Evolutionary conservation across 2,329 filamentous ascomycete species (phyloP).

Genomic region (Lasiodiplodia hormozganensis): DNA sequence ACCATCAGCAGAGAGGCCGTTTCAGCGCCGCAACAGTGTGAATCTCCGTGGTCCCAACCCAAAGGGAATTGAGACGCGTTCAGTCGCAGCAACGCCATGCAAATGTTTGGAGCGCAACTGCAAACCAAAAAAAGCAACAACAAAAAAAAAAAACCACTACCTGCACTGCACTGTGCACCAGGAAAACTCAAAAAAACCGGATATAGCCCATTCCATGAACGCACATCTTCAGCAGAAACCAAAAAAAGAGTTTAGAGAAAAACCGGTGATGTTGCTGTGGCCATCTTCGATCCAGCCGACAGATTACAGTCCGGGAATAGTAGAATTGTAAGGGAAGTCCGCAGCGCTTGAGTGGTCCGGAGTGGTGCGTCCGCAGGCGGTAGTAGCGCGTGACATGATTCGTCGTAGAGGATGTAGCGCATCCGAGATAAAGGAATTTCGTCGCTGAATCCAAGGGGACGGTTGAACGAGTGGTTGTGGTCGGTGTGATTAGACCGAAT

Average conservation of each 20-base stretch:
- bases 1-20: slow-evolving; percentile 20
- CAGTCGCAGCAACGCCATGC: slow-evolving; percentile 25
- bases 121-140: slow-evolving; percentile 12
- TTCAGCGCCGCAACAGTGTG: slow-evolving; percentile 22
- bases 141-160: slow-evolving; percentile 6
- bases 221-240: slow-evolving; percentile 23
- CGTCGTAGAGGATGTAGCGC: slow-evolving; percentile 20
- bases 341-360: slow-evolving; percentile 15
- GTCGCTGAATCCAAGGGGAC: slow-evolving; percentile 19
- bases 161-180: slow-evolving; percentile 10
- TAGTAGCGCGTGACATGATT: slow-evolving; percentile 23
- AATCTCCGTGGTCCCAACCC: slow-evolving; percentile 15
- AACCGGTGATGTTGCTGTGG: slow-evolving; percentile 3
- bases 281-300: background rate
- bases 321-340: slow-evolving; percentile 8
- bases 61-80: slow-evolving; percentile 21
- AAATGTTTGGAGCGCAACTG: slow-evolving; percentile 22
- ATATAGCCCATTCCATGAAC: slow-evolving; percentile 26
- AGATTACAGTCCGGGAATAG: background rate
- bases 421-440: slow-evolving; percentile 16
- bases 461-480: slow-evolving; percentile 25
- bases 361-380: background rate
- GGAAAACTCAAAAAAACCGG: slow-evolving; percentile 21
- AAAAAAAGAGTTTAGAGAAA: slow-evolving; percentile 2
- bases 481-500: slow-evolving; percentile 26